Base-by-base conservation (phyloP, 2,329 filamentous ascomycete species). In the Ophiostoma perfectum region DNA sequence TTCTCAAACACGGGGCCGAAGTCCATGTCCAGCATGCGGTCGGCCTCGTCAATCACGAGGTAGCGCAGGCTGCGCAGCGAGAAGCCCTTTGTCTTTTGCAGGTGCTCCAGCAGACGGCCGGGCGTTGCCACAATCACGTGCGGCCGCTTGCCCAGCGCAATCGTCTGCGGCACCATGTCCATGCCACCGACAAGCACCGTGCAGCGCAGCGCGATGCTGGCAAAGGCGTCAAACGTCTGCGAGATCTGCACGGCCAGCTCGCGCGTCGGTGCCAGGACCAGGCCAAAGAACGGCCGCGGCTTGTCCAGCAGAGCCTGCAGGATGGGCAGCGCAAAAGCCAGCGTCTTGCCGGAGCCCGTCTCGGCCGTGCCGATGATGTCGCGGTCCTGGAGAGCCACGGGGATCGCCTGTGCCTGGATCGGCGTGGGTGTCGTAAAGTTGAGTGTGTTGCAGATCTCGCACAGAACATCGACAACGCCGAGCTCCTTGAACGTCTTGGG, bases 1-100 rank as follows among this genome's bases (percentile, higher is more conserved):
- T 96, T 97, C 78, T 97, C 71, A 11, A 74, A 63, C 8, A 70
- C 62, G 7, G 70, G 70, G 1, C 73, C 72, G 67, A 74, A 74
- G 67, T 74, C 73, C 70, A 73, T 71, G 68, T 99, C 95, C 1
- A 98, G 85, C 9, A 98, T 83, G 69, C 93, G 84, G 77, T 98
- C 94, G 38, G 94, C 94, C 80, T 97, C 94, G 75, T 97, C 94
- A 86, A 98, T 93, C 71, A 97, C 93, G 3, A 98, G 82, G 75
- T 94, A 97, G 75, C 93, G 93, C 49, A 97, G 81, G 42, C 90
- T 86, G 55, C 67, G 65, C 65, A 98, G 81, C 1, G 90, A 93
- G 79, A 99, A 98, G 11, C 95, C 94, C 78, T 97, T 97, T 2
- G 95, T 99, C 79, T 97, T 97, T 77, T 98, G 93, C 8, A 98